Base-by-base conservation (phyloP, 2,329 filamentous ascomycete species). In the Neoarthrinium moseri region DNA sequence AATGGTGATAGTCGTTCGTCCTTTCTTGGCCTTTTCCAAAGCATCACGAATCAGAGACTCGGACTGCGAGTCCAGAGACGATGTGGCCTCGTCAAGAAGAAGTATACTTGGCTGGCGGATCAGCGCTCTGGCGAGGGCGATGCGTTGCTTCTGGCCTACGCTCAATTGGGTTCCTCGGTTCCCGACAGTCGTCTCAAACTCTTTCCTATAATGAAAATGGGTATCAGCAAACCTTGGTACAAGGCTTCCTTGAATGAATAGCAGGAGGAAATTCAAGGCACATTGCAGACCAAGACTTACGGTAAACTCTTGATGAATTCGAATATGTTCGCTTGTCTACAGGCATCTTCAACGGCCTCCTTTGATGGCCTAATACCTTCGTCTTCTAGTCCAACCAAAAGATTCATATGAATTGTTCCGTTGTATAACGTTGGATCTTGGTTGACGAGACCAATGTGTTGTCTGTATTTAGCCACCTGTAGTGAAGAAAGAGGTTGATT, bases 71-170 rank as follows among this genome's bases (percentile, higher is more conserved):
- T 79, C 75, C 39, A 80, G 76, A 12, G 86, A 83, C 47, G 81
- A 86, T 0, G 87, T 91, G 1, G 88, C 87, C 64, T 92, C 87
- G 57, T 92, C 87, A 6, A 94, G 72, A 27, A 91, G 82, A 3
- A 90, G 71, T 30, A 89, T 87, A 10, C 75, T 75, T 0, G 88
- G 87, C 49, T 84, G 74, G 47, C 85, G 81, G 36, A 86, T 76
- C 2, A 88, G 68, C 2, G 83, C 83, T 3, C 85, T 71, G 0
- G 85, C 84, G 40, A 87, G 86, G 13, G 80, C 77, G 8, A 87
- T 64, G 15, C 84, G 75, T 63, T 87, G 84, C 47, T 82, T 81
- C 64, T 88, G 84, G 0, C 84, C 84, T 12, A 84, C 84, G 0
- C 79, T 83, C 3, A 87, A 66, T 0, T 75, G 76, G 0, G 80